A percentile compares a stretch with the other conserved stretches of the same genome.
phyloP scores from a whole-genome alignment of 441 rosid species.

The Arabidopsis lyrata region DNA sequence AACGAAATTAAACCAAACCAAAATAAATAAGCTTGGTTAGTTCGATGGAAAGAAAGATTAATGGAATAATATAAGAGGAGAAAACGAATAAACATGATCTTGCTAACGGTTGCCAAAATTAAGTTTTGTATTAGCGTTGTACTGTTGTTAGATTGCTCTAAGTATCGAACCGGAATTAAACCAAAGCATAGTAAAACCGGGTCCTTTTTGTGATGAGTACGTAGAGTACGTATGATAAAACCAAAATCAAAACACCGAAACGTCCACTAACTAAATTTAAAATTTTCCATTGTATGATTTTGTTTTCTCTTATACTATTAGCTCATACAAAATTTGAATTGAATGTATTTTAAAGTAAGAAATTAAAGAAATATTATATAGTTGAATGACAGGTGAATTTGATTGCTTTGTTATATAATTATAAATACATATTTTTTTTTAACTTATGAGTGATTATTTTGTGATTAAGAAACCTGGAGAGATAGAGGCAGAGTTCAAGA shows the following conservation, averaged over 20 bases:
- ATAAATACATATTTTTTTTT: too few relatives aligned
- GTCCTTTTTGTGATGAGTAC: neutral
- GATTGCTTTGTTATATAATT: too few relatives aligned
- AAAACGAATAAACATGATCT: neutral
- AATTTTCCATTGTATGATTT: too few relatives aligned
- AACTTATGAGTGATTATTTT: neutral
- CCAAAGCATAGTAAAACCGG: neutral
- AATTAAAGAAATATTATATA: too few relatives aligned
- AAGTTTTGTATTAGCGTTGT: neutral
- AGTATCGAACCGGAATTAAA: neutral
- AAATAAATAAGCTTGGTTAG: too few relatives aligned
- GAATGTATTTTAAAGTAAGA: too few relatives aligned
- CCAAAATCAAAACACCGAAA: too few relatives aligned
- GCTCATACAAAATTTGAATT: too few relatives aligned
- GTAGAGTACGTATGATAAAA: neutral
- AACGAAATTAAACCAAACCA: neutral
- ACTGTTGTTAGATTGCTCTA: neutral
- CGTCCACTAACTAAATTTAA: too few relatives aligned
- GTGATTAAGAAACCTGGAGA: conserved; percentile 54
- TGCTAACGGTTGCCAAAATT: neutral
- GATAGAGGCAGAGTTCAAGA: conserved; percentile 67
- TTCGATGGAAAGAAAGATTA: neutral
- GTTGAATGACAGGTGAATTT: too few relatives aligned
- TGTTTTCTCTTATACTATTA: too few relatives aligned
- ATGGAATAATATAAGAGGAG: neutral